Evolutionary conservation across 129 eudicot species (phyloP).

Genomic region (Artemisia annua): DNA sequence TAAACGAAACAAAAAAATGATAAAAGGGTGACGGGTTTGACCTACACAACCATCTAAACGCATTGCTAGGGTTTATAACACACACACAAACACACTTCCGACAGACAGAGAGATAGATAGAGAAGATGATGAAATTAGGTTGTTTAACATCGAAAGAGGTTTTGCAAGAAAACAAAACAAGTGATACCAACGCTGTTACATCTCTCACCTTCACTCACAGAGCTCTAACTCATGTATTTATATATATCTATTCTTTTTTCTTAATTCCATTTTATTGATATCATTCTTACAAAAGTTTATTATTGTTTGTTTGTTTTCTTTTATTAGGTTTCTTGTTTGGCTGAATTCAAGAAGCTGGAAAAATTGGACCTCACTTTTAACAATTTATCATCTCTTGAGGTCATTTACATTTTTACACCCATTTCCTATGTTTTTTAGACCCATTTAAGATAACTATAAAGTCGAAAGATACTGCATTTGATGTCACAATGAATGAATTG

Average conservation of each 20-base stretch:
- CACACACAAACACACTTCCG: too few species aligned
- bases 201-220: constrained; percentile 75
- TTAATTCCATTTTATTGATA: neutral
- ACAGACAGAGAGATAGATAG: too few species aligned
- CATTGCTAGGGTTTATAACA: too few species aligned
- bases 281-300: too few species aligned
- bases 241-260: too few species aligned
- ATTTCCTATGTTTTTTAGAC: neutral
- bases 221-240: constrained; percentile 85
- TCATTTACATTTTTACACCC: neutral
- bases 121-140: too few species aligned
- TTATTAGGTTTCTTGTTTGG: constrained; percentile 74
- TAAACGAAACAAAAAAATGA: too few species aligned
- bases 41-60: too few species aligned
- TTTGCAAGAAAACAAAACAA: constrained; percentile 58
- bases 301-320: too few species aligned
- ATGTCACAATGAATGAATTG: too few species aligned
- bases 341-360: constrained; percentile 71
- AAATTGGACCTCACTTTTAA: constrained; percentile 81
- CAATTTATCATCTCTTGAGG: constrained; percentile 80
- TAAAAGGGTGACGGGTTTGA: too few species aligned
- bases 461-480: too few species aligned
- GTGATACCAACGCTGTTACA: constrained; percentile 53
- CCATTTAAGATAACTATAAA: neutral
- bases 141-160: constrained; percentile 54